Conservation (phyloP, 208 protist genomes). For the Jaenimonas drosophilae region DNA sequence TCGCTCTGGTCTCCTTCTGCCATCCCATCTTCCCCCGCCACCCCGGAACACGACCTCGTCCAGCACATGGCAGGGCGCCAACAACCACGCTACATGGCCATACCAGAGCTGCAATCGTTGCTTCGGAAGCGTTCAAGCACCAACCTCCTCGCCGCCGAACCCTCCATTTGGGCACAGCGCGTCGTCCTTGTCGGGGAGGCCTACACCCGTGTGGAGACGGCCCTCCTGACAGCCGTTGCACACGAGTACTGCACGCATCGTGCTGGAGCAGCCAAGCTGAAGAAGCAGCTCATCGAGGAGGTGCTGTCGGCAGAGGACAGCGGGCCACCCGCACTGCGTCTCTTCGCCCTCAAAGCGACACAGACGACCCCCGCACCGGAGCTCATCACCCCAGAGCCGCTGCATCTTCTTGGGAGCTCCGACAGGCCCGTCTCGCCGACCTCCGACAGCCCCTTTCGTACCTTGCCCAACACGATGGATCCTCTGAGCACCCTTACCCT, state of each 20-base stretch:
- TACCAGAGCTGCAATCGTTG: too few relatives aligned
- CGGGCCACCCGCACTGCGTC: neutral
- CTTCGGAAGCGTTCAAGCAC: too few relatives aligned
- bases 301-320: neutral
- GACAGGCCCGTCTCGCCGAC: neutral
- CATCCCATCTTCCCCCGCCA: too few relatives aligned
- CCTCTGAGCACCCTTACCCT: constrained; percentile 10
- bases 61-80: too few relatives aligned
- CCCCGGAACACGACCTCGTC: too few relatives aligned
- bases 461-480: constrained; percentile 22
- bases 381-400: constrained; percentile 16
- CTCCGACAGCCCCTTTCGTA: constrained; percentile 6
- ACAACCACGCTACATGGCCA: too few relatives aligned
- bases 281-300: constrained; percentile 3
- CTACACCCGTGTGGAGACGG: constrained; percentile 20
- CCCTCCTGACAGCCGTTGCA: too few relatives aligned
- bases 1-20: too few relatives aligned
- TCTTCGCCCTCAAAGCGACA: constrained; percentile 25
- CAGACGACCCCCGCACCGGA: constrained; percentile 34
- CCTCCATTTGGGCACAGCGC: constrained; percentile 36
- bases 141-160: constrained; percentile 10
- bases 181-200: constrained; percentile 44
- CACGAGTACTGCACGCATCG: too few relatives aligned
- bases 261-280: constrained; percentile 9
- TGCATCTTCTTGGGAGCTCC: neutral